Base-by-base conservation (phyloP, 768 basidiomycete species). In the Serendipita vermifera region DNA sequence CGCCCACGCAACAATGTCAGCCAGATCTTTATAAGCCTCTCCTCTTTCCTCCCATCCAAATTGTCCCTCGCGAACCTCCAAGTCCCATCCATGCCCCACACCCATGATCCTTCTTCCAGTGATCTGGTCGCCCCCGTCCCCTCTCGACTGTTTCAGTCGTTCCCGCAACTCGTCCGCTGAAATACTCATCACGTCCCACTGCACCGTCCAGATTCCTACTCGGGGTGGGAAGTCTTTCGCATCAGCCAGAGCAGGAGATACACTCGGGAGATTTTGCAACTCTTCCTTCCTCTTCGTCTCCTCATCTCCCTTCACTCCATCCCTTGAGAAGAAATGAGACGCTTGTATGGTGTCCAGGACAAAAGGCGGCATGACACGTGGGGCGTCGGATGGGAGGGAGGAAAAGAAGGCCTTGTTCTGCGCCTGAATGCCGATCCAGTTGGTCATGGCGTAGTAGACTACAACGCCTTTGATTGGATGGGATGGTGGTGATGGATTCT, bases 81-180 rank as follows among this genome's bases (percentile, higher is more conserved):
- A 11, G 29, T 51, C 46, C 46, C 46, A 51, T 24, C 46, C 46
- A n/a, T 51, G 46, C 20, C 46, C 46, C 26, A 51, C 46, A 31
- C 46, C 46, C 27, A 22, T 51, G 24, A 51, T 29, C 22, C n/a
- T 15, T 29, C 32, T 51, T 11, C 46, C 46, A 22, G 1, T n/a
- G 7, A 51, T 31, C 7, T 51, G 17, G 26, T 26, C 7, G 24
- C 29, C 29, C 7, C 46, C 46, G 29, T 20, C 11, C n/a, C n/a
- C n/a, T n/a, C n/a, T n/a, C n/a, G n/a, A n/a, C 24, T 51, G 26
- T 29, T 51, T 22, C 3, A 51, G 22, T 31, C 46, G 11, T 29
- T 51, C 46, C 1, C 46, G 20, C 46, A 51, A 31, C 17, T 22
- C 46, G 1, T 51, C 46, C 46, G 46, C 46, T 22, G n/a, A 15